Evolutionary conservation across 1,139 yeast genomes (phyloP), one percentile per base, ranked within the genome.

Genomic region (Zhuliangozyma blackwelliae): DNA sequence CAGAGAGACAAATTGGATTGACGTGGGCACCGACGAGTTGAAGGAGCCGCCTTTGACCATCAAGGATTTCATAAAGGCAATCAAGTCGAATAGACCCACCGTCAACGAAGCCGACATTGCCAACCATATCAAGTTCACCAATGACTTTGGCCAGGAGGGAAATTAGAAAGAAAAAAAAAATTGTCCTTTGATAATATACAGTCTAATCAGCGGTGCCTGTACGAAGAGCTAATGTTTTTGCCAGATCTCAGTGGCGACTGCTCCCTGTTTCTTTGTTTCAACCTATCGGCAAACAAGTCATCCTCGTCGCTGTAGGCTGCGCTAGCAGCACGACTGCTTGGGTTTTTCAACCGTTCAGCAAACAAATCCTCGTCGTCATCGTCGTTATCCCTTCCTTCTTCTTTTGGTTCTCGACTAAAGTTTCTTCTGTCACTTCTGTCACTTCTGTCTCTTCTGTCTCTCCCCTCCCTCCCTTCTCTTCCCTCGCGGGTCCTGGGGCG

Each of bases 141-240:
- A 75, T 33, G 98, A 94, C 61, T 94, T 92, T 59, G 98, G 98
- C 35, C 96, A 90, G 55, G 98, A 92, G 61, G 98, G 98, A 39
- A 87, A 86, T 56, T 88, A 52, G 38, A 12, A 25, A 25, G 5
- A 19, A 26, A 21, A 21, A 25, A 25, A n/a, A n/a, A n/a, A n/a
- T n/a, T n/a, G n/a, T n/a, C n/a, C n/a, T n/a, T n/a, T 11, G 12
- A 13, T 26, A 26, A 4, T 26, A 26, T 26, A 26, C 28, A 26
- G 12, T 26, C 12, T 12, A 26, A 26, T 11, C 28, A 5, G 12
- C 11, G 7, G 12, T 27, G 9, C 9, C 12, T 10, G 12, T 7
- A 13, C 16, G 16, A 28, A 28, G n/a, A 11, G 5, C 5, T 28
- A n/a, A n/a, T n/a, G n/a, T n/a, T n/a, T n/a, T n/a, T n/a, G n/a